phyloP scores from a whole-genome alignment of 306 rosid species.

The Albizia julibrissin region DNA sequence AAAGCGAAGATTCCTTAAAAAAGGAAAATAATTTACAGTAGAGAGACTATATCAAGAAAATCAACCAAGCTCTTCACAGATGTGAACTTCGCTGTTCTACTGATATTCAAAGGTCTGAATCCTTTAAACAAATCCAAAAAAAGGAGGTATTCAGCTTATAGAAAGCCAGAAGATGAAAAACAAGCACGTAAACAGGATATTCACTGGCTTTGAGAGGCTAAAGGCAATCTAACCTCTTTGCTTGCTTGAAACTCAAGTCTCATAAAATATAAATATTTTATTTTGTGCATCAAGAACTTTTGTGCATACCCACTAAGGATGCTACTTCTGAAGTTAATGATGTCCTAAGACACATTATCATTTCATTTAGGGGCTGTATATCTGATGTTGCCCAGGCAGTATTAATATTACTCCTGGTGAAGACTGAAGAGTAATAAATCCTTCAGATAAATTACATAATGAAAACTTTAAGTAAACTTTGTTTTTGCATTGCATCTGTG shows the following conservation, averaged over 20 bases:
- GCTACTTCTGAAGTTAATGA: background rate
- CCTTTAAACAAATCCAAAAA: background rate
- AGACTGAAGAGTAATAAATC: background rate
- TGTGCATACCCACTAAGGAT: background rate
- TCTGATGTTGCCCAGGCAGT: background rate
- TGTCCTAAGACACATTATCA: background rate
- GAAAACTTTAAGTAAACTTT: background rate
- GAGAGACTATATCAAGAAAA: background rate
- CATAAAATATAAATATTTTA: background rate
- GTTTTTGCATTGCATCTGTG: background rate
- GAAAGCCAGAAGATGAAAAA: background rate
- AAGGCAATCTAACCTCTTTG: background rate
- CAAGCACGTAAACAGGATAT: background rate
- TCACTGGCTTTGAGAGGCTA: background rate
- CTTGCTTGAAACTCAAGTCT: background rate
- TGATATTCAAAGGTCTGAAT: background rate
- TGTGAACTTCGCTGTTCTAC: background rate
- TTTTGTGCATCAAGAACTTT: background rate
- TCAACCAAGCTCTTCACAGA: background rate
- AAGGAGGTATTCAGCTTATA: background rate
- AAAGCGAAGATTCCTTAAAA: background rate
- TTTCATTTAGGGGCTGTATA: background rate
- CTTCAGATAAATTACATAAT: background rate
- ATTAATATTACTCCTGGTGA: background rate
- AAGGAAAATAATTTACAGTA: background rate